Evolutionary conservation across 805 yeast species (phyloP).

Genomic region (Barnettozyma populi): DNA sequence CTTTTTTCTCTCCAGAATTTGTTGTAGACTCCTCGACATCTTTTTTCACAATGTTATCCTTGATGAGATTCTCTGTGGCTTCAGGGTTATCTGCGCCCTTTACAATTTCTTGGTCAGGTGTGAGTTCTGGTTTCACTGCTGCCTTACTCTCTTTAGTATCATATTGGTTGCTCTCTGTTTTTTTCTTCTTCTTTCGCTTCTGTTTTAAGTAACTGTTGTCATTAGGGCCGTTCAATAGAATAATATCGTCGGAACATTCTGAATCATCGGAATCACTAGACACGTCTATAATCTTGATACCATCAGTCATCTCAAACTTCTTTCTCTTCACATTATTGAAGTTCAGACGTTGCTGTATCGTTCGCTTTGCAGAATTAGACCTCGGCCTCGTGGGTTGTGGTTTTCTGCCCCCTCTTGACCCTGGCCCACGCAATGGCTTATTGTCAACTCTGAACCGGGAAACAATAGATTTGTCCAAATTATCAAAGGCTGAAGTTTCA

Average conservation of each 20-base stretch:
- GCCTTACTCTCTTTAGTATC: not conserved
- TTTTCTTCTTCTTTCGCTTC: not conserved
- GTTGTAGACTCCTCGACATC: not conserved
- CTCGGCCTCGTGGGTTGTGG: not conserved
- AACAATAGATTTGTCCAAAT: constrained; percentile 20
- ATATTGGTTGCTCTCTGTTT: not conserved
- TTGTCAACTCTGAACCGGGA: constrained; percentile 24
- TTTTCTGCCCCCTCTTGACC: constrained; percentile 25
- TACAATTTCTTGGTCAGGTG: not conserved
- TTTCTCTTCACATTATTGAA: constrained; percentile 6
- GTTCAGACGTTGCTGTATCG: constrained; percentile 9
- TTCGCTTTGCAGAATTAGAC: constrained; percentile 4
- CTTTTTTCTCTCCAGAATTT: not conserved
- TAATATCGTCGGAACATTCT: not conserved
- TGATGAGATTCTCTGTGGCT: not conserved
- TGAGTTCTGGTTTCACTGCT: not conserved
- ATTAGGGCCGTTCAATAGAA: not conserved
- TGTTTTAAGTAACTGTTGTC: not conserved
- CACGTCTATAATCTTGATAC: not conserved
- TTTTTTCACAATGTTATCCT: not conserved
- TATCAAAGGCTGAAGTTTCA: constrained; percentile 12
- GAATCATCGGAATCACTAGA: constrained; percentile 3
- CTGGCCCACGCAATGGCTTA: constrained; percentile 24
- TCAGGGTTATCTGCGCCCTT: not conserved
- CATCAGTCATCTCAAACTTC: not conserved